Base-by-base conservation (phyloP, 139 green algal genomes). In the Tetradesmus obliquus region DNA sequence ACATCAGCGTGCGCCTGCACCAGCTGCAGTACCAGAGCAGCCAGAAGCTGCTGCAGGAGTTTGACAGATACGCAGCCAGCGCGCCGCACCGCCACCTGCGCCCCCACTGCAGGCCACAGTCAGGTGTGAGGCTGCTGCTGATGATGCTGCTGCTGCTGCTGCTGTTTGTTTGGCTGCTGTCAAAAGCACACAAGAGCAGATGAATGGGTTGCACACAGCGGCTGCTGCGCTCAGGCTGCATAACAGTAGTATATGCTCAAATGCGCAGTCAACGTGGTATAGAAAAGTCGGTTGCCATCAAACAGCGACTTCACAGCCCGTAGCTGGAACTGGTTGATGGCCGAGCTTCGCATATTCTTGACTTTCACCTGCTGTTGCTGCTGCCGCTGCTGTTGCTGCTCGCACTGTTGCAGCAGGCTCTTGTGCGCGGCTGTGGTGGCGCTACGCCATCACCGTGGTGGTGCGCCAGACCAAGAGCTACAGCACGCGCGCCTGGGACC, bases 371-470 rank as follows among this genome's bases (percentile, higher is more conserved):
- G 15, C n/a, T 82, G 83, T 19, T 81, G 55, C 55, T 24, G 57
- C 57, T 9, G 6, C 57, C 57, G 6, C 7, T 66, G 57, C 66
- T 87, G 62, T 19, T 45, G 17, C 76, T 81, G 72, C 55, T 57
- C 60, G 79, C 76, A 86, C 80, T 88, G 88, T 76, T 76, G 17
- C 13, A 22, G 84, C 90, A 80, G 95, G 93, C 7, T 15, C 83
- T 0, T 90, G 91, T 0, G 96, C 95, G 0, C 90, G 94, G 2
- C 15, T 95, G 13, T 99, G 97, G 97, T 99, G 97, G 97, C 93
- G 88, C 3, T 99, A 99, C 89, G 97, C 96, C 8, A 62, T 92
- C 22, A 88, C 80, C 10, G 95, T 95, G 0, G 93, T 97, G 6
- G 88, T 58, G 71, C 90, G 84, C 3, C 90, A 90, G 84, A 83